Conservation (phyloP, 768 basidiomycete genomes). For the Tubosaeta sp. region DNA sequence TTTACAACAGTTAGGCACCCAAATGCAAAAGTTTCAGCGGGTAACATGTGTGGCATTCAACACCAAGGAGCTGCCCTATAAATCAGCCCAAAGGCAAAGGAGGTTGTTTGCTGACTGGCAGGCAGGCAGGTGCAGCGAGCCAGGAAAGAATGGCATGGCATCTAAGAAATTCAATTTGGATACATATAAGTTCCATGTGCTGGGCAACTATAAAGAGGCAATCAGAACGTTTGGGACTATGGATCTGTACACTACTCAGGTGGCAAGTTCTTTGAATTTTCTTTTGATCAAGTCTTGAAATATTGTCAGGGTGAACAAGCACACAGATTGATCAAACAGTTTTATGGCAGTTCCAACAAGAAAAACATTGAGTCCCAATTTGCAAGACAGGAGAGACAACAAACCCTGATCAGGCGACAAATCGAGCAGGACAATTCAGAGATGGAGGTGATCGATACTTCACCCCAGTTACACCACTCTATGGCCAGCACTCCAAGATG, state of each 20-base stretch:
- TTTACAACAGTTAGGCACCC: neutral
- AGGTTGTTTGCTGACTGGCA: neutral
- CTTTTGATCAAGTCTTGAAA: no score
- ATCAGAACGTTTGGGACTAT: constrained; percentile 22
- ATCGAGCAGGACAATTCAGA: neutral
- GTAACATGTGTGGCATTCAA: neutral
- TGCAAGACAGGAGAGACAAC: neutral
- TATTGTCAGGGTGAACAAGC: neutral
- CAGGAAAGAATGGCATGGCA: no score
- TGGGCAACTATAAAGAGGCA: constrained; percentile 17
- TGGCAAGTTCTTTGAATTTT: no score
- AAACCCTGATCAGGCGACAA: constrained; percentile 2
- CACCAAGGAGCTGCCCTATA: neutral
- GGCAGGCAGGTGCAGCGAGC: no score
- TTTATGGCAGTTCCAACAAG: neutral
- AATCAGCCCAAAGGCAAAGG: neutral
- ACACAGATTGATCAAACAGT: neutral
- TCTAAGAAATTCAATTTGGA: constrained; percentile 26
- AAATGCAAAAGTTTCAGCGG: neutral
- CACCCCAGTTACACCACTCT: neutral
- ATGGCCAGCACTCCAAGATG: neutral
- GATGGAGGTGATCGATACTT: neutral
- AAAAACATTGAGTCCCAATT: neutral
- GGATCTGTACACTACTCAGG: constrained; percentile 15
- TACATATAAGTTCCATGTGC: constrained; percentile 29